These are phyloP conservation scores for slime mould (Dictyostelium discoideum) DNA, from an alignment of 78 protist genomes.

Conservation along the genomic window DNA sequence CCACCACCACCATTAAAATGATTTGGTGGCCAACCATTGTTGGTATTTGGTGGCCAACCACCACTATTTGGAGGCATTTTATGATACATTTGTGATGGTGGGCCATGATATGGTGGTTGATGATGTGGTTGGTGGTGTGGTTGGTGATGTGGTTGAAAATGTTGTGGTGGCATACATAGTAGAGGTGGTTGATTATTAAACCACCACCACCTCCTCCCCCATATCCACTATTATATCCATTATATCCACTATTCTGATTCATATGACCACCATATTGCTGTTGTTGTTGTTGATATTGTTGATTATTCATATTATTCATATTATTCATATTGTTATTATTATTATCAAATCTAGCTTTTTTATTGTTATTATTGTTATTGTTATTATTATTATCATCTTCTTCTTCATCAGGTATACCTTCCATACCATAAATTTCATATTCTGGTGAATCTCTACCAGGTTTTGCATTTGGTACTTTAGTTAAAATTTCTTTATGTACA, in stretches of 20 bases:
- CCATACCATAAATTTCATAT: constrained; percentile 91
- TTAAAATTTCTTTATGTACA: constrained; percentile 89
- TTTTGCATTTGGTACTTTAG: constrained; percentile 86
- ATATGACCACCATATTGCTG: not conserved
- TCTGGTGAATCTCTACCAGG: constrained; percentile 87
- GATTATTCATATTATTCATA: not conserved
- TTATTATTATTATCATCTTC: not conserved
- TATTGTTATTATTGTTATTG: not conserved
- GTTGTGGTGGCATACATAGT: constrained; percentile 4
- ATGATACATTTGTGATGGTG: constrained; percentile 1
- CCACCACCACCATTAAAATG: not conserved
- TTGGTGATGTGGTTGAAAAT: not conserved
- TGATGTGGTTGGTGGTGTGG: not conserved
- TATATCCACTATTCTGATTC: not conserved
- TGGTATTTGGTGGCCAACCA: not conserved
- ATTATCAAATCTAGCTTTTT: not conserved
- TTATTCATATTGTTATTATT: not conserved
- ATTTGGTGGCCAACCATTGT: not conserved
- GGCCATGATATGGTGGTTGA: not conserved
- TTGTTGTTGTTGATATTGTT: not conserved
- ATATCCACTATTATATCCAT: not conserved
- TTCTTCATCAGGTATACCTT: constrained; percentile 89
- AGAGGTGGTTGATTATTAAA: constrained; percentile 6
- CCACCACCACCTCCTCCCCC: not conserved
- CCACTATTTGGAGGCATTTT: not conserved